phyloP scores from a whole-genome alignment of 495 filamentous ascomycete species.

The Ascodesmis nigricans region DNA sequence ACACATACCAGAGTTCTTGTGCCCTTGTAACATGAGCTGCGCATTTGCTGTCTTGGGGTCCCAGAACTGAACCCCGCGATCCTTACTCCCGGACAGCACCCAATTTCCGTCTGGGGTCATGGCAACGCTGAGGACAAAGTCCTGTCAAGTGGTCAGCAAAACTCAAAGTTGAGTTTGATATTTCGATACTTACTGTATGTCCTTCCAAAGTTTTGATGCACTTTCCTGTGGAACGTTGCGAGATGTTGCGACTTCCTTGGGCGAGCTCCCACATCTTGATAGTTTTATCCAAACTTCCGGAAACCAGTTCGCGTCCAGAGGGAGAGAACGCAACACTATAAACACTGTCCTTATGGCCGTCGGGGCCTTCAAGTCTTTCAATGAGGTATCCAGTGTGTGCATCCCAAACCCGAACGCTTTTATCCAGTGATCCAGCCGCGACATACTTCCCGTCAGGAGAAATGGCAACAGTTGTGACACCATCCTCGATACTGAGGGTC shows the following conservation, averaged over 20 bases:
- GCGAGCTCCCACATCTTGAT: constrained; percentile 89
- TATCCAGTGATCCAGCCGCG: constrained; percentile 69
- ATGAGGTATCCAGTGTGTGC: constrained; percentile 56
- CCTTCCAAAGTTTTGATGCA: constrained; percentile 80
- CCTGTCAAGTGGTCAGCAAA: constrained; percentile 33
- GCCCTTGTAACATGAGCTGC: constrained; percentile 80
- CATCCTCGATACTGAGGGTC: constrained; percentile 67
- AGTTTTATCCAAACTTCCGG: constrained; percentile 76
- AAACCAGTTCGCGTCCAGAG: constrained; percentile 68
- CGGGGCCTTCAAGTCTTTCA: constrained; percentile 62
- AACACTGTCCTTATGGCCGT: constrained; percentile 82
- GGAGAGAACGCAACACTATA: constrained; percentile 82
- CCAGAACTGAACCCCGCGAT: constrained; percentile 84
- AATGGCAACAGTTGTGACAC: constrained; percentile 78
- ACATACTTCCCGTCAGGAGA: constrained; percentile 73
- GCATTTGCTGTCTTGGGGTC: constrained; percentile 68
- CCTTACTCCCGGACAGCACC: constrained; percentile 83
- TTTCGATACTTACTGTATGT: constrained; percentile 42
- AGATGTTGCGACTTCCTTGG: constrained; percentile 36
- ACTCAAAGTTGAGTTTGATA: neutral
- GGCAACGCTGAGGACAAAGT: constrained; percentile 77
- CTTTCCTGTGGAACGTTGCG: constrained; percentile 48
- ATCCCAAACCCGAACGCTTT: constrained; percentile 82
- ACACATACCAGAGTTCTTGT: constrained; percentile 59
- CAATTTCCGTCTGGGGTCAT: constrained; percentile 70